phyloP scores from a whole-genome alignment of 2,329 filamentous ascomycete species.

The Nemania diffusa region DNA sequence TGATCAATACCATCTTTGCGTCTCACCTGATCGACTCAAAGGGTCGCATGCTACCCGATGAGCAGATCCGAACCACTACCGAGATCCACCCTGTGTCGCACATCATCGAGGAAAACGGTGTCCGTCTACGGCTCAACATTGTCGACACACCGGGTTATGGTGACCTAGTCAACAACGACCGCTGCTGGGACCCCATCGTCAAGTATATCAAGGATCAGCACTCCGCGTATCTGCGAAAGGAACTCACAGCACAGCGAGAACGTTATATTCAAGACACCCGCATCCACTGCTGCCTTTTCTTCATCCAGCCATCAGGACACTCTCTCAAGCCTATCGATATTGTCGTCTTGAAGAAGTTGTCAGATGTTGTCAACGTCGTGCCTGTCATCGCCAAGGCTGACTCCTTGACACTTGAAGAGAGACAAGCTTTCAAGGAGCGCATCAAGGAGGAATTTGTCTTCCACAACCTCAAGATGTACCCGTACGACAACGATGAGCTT shows the following conservation, averaged over 20 bases:
- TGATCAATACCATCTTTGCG: conserved; percentile 99
- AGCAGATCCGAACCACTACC: conserved; percentile 93
- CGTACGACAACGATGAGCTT: conserved; percentile 98
- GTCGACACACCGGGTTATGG: conserved; percentile 99
- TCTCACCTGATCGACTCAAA: conserved; percentile 99
- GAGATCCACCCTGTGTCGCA: conserved; percentile 98
- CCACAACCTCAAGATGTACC: conserved; percentile 99
- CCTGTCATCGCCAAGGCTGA: conserved; percentile 99
- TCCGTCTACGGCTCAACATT: conserved; percentile 96
- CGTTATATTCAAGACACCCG: conserved; percentile 99
- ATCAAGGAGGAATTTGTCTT: conserved; percentile 99
- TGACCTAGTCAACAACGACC: conserved; percentile 99
- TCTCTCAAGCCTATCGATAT: conserved; percentile 99
- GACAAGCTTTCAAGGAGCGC: conserved; percentile 94
- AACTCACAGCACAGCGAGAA: conserved; percentile 98
- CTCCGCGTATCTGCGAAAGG: conserved; percentile 98
- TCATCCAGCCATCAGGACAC: conserved; percentile 98
- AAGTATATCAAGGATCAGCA: conserved; percentile 99
- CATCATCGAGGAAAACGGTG: conserved; percentile 99
- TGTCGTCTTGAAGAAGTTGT: conserved; percentile 99
- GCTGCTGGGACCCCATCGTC: conserved; percentile 99
- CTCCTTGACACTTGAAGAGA: conserved; percentile 94
- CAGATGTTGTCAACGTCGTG: conserved; percentile 98
- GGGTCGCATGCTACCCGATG: conserved; percentile 90
- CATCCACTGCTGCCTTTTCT: conserved; percentile 99